A percentile compares a stretch with the other conserved stretches of the same genome.
Conservation (phyloP, 2,329 filamentous ascomycete genomes). For the Calonectria pseudoreteaudii region DNA sequence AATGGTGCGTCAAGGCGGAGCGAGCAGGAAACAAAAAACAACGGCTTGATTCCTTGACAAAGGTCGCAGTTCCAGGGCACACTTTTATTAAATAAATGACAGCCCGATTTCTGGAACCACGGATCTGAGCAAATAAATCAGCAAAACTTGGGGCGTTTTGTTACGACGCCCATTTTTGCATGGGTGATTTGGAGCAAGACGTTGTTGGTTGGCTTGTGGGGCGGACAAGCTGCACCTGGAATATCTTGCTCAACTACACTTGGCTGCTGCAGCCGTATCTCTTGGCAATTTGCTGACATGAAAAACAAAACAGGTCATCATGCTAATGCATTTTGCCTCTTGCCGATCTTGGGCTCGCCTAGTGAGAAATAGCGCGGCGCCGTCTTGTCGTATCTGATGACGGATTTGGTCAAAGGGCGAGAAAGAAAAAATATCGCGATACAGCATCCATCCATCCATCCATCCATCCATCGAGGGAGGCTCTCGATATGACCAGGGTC, state of each 20-base stretch:
- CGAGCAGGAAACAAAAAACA: neutral
- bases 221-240: neutral
- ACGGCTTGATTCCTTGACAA: neutral
- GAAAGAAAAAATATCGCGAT: neutral
- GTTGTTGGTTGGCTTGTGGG: neutral
- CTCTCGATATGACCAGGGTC: neutral
- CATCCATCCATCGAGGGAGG: no score
- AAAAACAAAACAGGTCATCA: neutral
- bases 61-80: neutral
- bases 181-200: neutral
- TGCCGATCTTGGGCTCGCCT: neutral
- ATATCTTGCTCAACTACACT: neutral
- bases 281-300: neutral
- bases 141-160: neutral
- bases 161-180: neutral
- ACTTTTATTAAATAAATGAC: neutral
- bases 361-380: neutral
- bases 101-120: neutral
- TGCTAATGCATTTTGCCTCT: neutral
- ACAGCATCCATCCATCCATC: neutral
- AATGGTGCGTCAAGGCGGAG: no score
- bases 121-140: constrained; percentile 9
- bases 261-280: neutral
- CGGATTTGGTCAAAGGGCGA: neutral
- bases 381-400: neutral